Conservation (phyloP, 2,329 filamentous ascomycete genomes). For the Neonectria hederae region DNA sequence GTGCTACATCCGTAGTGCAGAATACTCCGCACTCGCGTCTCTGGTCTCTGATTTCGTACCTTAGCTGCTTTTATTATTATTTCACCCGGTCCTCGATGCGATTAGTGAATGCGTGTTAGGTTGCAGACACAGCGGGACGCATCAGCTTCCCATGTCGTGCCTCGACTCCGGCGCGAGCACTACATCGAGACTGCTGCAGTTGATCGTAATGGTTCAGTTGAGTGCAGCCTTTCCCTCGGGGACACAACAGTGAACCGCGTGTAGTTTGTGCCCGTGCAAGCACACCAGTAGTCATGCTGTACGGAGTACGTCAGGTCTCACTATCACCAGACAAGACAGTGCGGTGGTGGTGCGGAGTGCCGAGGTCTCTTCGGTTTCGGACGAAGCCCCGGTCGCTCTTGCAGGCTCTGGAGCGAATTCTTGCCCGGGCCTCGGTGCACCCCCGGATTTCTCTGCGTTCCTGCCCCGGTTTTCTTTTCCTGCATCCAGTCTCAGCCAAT, state of each 20-base stretch:
- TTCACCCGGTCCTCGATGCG: not conserved
- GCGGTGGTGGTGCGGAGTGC: conserved; percentile 26
- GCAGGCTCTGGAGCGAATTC: not conserved
- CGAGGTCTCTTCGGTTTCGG: conserved; percentile 39
- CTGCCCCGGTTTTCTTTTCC: conserved; percentile 12
- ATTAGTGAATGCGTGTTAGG: not conserved
- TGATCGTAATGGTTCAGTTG: not conserved
- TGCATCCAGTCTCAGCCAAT: not conserved
- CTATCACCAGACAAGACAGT: not conserved
- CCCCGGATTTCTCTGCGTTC: conserved; percentile 42
- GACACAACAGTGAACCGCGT: not conserved
- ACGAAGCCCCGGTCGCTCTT: conserved; percentile 23
- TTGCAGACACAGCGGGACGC: too few species aligned
- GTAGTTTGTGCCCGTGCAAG: too few species aligned
- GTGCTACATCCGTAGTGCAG: not conserved
- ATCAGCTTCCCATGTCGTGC: too few species aligned
- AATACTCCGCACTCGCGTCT: not conserved
- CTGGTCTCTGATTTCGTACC: not conserved
- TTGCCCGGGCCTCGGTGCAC: conserved; percentile 17
- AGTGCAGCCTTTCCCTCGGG: not conserved
- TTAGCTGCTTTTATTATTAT: not conserved
- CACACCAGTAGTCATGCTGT: not conserved
- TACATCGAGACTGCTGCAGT: too few species aligned
- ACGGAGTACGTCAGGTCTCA: not conserved
- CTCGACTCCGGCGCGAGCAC: too few species aligned